Conservation (phyloP, 1,284 basidiomycete species). For the Paramarasmius palmivorus region DNA sequence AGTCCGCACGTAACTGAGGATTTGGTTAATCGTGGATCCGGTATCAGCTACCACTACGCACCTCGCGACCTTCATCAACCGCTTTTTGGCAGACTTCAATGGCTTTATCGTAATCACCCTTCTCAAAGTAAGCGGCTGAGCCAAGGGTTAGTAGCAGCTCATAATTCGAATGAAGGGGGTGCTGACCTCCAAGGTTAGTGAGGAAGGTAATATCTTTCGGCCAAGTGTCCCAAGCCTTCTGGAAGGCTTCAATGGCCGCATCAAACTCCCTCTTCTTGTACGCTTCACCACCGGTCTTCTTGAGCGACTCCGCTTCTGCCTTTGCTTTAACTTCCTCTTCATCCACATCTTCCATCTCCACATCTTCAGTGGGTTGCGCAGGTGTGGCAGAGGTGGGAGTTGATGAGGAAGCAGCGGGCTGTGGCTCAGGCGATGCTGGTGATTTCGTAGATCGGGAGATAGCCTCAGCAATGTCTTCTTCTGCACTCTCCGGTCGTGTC, state of each 20-base stretch:
- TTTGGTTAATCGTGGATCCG: neutral
- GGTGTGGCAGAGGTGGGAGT: conserved; percentile 39
- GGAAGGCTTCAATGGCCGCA: conserved; percentile 71
- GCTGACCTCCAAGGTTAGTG: conserved; percentile 83
- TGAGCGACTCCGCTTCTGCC: conserved; percentile 75
- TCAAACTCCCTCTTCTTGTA: conserved; percentile 88
- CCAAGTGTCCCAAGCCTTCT: conserved; percentile 91
- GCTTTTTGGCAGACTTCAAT: conserved; percentile 95
- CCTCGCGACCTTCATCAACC: conserved; percentile 87
- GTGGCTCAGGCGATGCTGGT: conserved; percentile 38
- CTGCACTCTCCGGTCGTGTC: conserved; percentile 82
- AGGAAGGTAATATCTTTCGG: conserved; percentile 95
- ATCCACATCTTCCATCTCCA: conserved; percentile 63
- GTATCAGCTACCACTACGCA: conserved; percentile 28
- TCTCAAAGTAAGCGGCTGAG: conserved; percentile 89
- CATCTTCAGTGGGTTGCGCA: conserved; percentile 49
- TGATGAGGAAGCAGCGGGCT: conserved; percentile 43
- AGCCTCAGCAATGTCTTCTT: conserved; percentile 73
- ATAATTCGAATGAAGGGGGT: conserved; percentile 4
- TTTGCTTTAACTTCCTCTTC: conserved; percentile 67
- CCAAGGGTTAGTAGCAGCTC: conserved; percentile 1
- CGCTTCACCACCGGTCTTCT: conserved; percentile 76
- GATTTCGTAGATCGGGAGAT: conserved; percentile 32
- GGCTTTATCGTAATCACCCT: conserved; percentile 87
- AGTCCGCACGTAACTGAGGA: conserved; percentile 72